A percentile compares a stretch with the other conserved stretches of the same genome.
phyloP scores from a whole-genome alignment of 1,284 basidiomycete genomes.

The Melanopsichium pennsylvanicum region DNA sequence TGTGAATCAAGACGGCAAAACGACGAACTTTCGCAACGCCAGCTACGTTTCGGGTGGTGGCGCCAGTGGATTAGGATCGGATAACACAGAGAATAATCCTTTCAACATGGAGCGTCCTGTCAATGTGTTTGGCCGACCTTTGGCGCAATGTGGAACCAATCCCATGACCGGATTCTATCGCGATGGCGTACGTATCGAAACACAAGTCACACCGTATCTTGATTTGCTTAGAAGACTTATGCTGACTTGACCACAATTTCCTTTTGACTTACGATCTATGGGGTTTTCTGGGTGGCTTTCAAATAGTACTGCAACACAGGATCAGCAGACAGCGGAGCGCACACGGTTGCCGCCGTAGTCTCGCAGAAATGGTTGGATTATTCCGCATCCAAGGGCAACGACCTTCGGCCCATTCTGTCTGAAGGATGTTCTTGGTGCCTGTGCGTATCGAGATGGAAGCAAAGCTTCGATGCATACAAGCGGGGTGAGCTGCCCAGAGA shows the following conservation, averaged over 20 bases:
- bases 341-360: constrained; percentile 54
- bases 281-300: too few relatives aligned
- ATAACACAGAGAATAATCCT: constrained; percentile 10
- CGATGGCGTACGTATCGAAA: constrained; percentile 32
- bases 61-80: background rate
- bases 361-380: constrained; percentile 45
- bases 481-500: constrained; percentile 77
- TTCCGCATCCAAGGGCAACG: constrained; percentile 53
- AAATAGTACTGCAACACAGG: constrained; percentile 50
- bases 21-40: constrained; percentile 19
- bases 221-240: too few relatives aligned
- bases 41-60: constrained; percentile 17
- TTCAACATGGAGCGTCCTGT: constrained; percentile 49
- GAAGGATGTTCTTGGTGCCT: constrained; percentile 56
- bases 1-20: constrained; percentile 12
- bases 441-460: constrained; percentile 67
- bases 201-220: too few relatives aligned
- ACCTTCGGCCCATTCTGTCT: constrained; percentile 46
- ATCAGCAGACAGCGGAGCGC: constrained; percentile 43
- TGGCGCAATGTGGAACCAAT: constrained; percentile 43
- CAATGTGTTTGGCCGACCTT: constrained; percentile 45
- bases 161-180: constrained; percentile 55
- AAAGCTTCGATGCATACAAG: constrained; percentile 79
- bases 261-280: background rate
- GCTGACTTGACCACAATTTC: background rate